Conservation (phyloP, 768 basidiomycete genomes). For the Lactarius vividus region DNA sequence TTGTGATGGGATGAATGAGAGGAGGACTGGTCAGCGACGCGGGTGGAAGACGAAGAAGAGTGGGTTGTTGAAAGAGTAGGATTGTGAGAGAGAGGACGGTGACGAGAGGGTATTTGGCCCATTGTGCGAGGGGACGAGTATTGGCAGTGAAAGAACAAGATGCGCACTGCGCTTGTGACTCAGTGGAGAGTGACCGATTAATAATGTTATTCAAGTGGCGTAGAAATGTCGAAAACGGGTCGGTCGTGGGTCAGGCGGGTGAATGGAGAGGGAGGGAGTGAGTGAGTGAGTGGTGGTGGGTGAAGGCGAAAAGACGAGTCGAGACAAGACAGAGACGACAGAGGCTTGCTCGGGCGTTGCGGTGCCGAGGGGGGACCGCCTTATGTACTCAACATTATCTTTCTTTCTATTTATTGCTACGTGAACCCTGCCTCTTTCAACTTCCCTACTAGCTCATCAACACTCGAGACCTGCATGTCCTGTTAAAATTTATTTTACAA, state of each 20-base stretch:
- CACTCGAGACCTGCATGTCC: conserved; percentile 60
- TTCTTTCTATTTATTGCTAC: not conserved
- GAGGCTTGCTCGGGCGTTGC: not conserved
- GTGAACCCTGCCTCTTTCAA: conserved; percentile 79
- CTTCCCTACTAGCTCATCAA: conserved; percentile 86
- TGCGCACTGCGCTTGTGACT: conserved; percentile 1
- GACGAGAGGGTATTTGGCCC: conserved; percentile 21
- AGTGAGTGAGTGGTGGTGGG: not conserved
- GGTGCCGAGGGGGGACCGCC: not conserved
- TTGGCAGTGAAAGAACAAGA: not conserved
- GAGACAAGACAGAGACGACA: not conserved
- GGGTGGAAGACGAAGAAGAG: conserved; percentile 1
- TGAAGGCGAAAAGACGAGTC: not conserved
- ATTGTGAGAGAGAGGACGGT: not conserved
- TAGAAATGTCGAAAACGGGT: not conserved
- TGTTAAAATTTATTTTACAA: not conserved
- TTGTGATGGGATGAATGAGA: conserved; percentile 5
- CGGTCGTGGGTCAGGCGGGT: not conserved
- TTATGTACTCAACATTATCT: not conserved
- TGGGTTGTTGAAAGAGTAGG: not conserved
- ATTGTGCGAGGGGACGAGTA: not conserved
- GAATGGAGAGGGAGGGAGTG: no score
- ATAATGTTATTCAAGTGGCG: not conserved
- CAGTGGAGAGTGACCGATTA: not conserved
- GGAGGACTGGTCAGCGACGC: conserved; percentile 4